Evolutionary conservation across 2,329 filamentous ascomycete genomes (phyloP), one percentile per base, ranked within the genome.

Genomic region (Trichophyton rubrum): DNA sequence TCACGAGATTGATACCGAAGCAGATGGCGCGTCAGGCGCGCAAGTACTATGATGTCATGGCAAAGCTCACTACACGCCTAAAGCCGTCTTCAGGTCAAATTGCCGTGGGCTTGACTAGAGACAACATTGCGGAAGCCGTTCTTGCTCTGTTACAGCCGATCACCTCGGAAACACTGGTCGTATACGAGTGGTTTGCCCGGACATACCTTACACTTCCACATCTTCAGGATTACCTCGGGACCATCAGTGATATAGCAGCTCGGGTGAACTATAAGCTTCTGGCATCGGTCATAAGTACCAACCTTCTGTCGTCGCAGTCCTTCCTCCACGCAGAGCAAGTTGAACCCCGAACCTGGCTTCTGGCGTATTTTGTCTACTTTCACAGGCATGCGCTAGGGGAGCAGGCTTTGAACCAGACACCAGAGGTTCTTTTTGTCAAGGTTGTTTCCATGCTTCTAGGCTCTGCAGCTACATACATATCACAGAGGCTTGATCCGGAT

Each of bases 321-420:
- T 66, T 72, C 62, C 49, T 63, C 60, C 59, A 65, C 65, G 58
- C 73, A 33, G 68, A 71, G 24, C 71, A 74, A 62, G 68, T 69
- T 8, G 71, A 75, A 47, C 71, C 71, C 62, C 77, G 79, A 15
- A 68, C 84, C 17, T 84, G 82, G 75, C 72, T 86, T 7, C 73
- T 86, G 47, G 78, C 80, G 24, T 80, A 82, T 63, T 79, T 85
- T 62, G 81, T 86, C 56, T 84, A 77, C 68, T 79, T 83, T 65
- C 78, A 82, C 63, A 76, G 76, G 41, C 74, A 77, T 65, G 75
- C 76, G n/a, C 70, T 71, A 35, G 78, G 70, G 67, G 69, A 67
- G 38, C 67, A 71, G 35, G 67, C 67, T 13, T 63, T 67, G 62
- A 73, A 68, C 63, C 73, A 67, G 71, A 74, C 71, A 64, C 76